Base-by-base conservation (phyloP, 192 early-diverging fungal species). In the Dispira simplex region DNA sequence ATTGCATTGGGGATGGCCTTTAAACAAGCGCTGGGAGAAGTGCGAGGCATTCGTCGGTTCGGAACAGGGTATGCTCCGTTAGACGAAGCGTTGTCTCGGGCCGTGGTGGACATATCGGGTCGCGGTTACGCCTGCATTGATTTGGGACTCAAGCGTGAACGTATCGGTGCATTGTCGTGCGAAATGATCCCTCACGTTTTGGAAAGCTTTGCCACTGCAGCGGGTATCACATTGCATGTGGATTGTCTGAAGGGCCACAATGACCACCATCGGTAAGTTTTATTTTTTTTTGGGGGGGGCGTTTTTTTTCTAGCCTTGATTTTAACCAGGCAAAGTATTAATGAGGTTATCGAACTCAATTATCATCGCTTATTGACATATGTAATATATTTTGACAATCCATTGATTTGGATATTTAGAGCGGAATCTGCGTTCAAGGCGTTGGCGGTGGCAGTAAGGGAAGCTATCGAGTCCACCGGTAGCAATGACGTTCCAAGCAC, bases 121-220 rank as follows among this genome's bases (percentile, higher is more conserved):
- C 82, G 95, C 11, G 92, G 93, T 6, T 85, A 79, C 68, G 87
- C 90, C 0, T 67, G 75, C 49, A 82, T 95, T 44, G 84, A 94
- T 62, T 71, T 99, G 64, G 89, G 86, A 0, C 72, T 99, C 62
- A 93, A 90, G 69, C 79, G 97, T 23, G 93, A 97, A 73, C 88
- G 81, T 77, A 81, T 99, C 45, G 95, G 97, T 1, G 69, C 79
- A 9, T 70, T 99, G 63, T 91, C 89, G 16, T 91, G 88, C 67
- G 97, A 99, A 70, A 99, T 99, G 97, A 90, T 99, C 66, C 95
- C 97, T 39, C 97, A 98, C 66, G 88, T 99, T 27, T 76, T 99
- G 53, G 77, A 88, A 68, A 90, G 87, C 28, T 97, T 99, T 82
- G 90, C 95, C 0, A 85, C 83, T 44, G 79, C 83, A 18, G 94